Evolutionary conservation across 345 rosid species (phyloP), one percentile per base, ranked within the genome.

Genomic region (Pelargonium nanum): DNA sequence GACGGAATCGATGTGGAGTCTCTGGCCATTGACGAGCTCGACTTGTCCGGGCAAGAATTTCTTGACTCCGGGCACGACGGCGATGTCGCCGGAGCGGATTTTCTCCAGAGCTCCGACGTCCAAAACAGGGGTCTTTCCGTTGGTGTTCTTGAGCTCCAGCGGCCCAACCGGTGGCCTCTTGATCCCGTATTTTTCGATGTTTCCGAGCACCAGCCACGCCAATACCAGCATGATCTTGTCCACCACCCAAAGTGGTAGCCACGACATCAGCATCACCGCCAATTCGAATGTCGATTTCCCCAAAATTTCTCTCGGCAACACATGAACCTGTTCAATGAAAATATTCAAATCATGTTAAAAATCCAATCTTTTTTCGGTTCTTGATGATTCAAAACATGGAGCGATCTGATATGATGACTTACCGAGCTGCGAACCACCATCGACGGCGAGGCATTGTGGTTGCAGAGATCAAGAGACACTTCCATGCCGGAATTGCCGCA

Each of bases 401-500:
- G 19, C 55, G 54, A 45, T 50, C 60, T 55, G 26, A 53, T 23
- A 9, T 68, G 40, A 57, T 48, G 66, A 75, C 95, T 74, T 70
- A 89, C 97, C 52, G 92, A 67, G 77, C 82, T 82, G 44, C 97
- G 82, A 60, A 85, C 95, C 26, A 89, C 97, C 89, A 89, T 83
- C 19, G 87, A 85, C 23, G 95, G 95, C 63, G 69, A 76, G 16
- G 84, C 90, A 44, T 79, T 76, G 57, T 87, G 78, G 40, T 87
- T 87, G 65, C 84, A 80, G 53, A 89, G 92, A 72, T 89, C 97
- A 2, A 87, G 77, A 70, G 90, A 85, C 23, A 87, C 87, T 65
- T 89, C 97, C 97, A 89, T 89, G 59, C 97, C 97, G 8, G 97
- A 89, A 78, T 89, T 85, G 25, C 95, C 97, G 9, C 97, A 89